Conservation (phyloP, 2,329 filamentous ascomycete genomes). For the Aspergillus sp. region DNA sequence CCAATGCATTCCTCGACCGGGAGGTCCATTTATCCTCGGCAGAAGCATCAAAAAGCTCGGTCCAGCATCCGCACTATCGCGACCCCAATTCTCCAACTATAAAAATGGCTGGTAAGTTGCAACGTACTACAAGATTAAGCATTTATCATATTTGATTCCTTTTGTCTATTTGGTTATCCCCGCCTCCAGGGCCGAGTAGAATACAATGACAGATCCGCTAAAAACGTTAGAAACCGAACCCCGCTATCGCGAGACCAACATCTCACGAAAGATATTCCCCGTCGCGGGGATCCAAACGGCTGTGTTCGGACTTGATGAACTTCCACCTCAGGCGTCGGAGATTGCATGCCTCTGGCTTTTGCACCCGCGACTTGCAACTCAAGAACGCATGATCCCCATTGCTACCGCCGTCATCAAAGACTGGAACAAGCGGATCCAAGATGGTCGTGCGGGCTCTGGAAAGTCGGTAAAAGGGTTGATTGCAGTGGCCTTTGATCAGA, state of each 20-base stretch:
- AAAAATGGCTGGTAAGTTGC: constrained; percentile 1
- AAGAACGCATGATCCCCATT: constrained; percentile 72
- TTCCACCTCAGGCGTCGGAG: constrained; percentile 54
- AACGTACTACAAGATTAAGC: neutral
- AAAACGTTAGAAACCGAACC: constrained; percentile 7
- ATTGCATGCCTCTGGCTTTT: constrained; percentile 88
- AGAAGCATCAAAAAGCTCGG: neutral
- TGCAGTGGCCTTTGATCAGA: constrained; percentile 83
- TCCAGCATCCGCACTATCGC: neutral
- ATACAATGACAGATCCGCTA: constrained; percentile 8
- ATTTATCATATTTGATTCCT: neutral
- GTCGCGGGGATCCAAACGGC: constrained; percentile 78
- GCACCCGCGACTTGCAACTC: constrained; percentile 71
- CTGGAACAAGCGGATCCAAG: constrained; percentile 57
- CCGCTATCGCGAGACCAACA: constrained; percentile 18
- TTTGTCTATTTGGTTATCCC: neutral
- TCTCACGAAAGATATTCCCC: constrained; percentile 64
- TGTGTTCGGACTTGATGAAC: constrained; percentile 77
- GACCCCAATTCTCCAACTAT: neutral
- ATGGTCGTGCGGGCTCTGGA: constrained; percentile 26
- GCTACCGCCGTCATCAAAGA: constrained; percentile 67
- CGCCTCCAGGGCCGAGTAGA: neutral
- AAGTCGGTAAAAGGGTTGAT: constrained; percentile 61
- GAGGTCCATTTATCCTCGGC: constrained; percentile 1
- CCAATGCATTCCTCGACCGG: neutral